These are phyloP conservation scores for Ophiocytium majus DNA, from an alignment of 352 stramenopile genomes.

Conservation along the genomic window DNA sequence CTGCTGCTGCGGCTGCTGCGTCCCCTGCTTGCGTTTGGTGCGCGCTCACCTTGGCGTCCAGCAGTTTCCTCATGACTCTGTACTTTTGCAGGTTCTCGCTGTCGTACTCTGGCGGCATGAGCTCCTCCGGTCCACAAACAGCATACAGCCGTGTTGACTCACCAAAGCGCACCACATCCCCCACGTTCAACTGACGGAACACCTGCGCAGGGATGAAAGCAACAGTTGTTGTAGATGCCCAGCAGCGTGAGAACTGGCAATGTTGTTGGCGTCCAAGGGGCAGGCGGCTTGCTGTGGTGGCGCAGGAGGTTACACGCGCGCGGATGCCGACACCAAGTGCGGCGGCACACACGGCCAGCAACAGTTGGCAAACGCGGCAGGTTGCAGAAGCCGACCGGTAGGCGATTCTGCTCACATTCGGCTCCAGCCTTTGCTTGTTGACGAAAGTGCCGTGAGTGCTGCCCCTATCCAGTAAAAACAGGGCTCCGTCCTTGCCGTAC, in stretches of 20 bases:
- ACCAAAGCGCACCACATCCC: slow-evolving; percentile 78
- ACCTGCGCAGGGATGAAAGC: too few species aligned
- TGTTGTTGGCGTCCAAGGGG: too few species aligned
- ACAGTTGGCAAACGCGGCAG: background rate
- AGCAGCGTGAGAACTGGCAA: too few species aligned
- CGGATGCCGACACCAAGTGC: too few species aligned
- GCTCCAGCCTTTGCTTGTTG: slow-evolving; percentile 68
- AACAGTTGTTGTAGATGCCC: too few species aligned
- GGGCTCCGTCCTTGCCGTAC: slow-evolving; percentile 55
- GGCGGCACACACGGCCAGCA: too few species aligned
- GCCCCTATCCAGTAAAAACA: slow-evolving; percentile 71
- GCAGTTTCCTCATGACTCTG: background rate
- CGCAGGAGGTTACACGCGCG: too few species aligned
- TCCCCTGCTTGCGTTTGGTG: too few species aligned
- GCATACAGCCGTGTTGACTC: slow-evolving; percentile 76
- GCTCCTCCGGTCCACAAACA: slow-evolving; percentile 67
- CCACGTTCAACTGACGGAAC: slow-evolving; percentile 71
- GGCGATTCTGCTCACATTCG: slow-evolving; percentile 30
- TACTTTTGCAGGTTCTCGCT: slow-evolving; percentile 42
- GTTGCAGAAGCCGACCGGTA: background rate
- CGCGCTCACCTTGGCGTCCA: background rate
- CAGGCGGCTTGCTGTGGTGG: too few species aligned
- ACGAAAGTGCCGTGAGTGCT: slow-evolving; percentile 77
- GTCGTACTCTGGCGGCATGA: slow-evolving; percentile 72
- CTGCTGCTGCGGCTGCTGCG: too few species aligned